Evolutionary conservation across 2,329 filamentous ascomycete genomes (phyloP).

Genomic region (Sclerotinia glacialis): DNA sequence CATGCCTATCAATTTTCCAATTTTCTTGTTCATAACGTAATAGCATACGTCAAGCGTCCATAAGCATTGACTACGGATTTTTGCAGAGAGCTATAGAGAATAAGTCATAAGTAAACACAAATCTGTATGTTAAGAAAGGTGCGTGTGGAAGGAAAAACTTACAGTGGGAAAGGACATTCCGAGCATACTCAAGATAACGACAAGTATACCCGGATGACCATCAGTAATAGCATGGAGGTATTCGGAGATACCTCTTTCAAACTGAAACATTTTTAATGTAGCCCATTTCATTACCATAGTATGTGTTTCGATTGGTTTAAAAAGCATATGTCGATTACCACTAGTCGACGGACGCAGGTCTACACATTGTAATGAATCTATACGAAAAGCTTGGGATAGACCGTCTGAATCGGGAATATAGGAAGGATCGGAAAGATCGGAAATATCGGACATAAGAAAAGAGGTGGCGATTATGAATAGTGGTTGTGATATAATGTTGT

Average conservation of each 20-base stretch:
- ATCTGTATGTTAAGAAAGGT: too few relatives aligned
- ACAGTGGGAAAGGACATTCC: neutral
- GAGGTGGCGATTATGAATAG: neutral
- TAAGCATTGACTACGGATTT: too few relatives aligned
- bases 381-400: too few relatives aligned
- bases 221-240: conserved; percentile 1
- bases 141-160: neutral
- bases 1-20: too few relatives aligned
- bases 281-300: neutral
- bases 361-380: too few relatives aligned
- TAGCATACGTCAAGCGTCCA: too few relatives aligned
- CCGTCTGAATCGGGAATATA: neutral
- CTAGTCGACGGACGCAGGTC: too few relatives aligned
- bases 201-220: neutral
- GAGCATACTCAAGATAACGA: neutral
- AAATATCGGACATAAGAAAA: neutral
- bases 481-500: neutral
- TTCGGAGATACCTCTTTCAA: neutral
- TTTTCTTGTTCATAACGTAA: too few relatives aligned
- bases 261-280: neutral
- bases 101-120: too few relatives aligned
- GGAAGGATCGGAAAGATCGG: too few relatives aligned
- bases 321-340: neutral
- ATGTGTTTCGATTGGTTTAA: neutral
- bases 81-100: too few relatives aligned